phyloP scores from a whole-genome alignment of 2,329 filamentous ascomycete genomes.

The Xylariaceae sp. region DNA sequence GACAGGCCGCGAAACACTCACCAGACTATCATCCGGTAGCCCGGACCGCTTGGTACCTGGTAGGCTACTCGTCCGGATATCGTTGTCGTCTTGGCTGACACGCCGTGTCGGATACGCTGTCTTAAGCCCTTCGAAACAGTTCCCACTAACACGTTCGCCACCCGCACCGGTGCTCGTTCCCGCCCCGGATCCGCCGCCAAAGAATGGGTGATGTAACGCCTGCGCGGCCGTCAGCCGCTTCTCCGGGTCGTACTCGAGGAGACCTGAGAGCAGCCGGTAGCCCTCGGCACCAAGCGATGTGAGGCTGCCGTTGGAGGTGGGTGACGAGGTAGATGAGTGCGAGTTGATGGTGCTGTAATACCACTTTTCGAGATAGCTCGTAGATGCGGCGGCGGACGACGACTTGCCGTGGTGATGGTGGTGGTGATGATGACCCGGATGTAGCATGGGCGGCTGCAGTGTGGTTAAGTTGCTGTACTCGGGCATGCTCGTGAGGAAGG shows the following conservation, averaged over 20 bases:
- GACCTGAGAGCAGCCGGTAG: conserved; percentile 77
- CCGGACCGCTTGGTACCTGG: conserved; percentile 91
- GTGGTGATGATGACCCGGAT: conserved; percentile 46
- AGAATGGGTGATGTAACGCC: conserved; percentile 91
- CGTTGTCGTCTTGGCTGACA: conserved; percentile 93
- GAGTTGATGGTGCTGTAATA: conserved; percentile 74
- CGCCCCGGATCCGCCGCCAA: conserved; percentile 46
- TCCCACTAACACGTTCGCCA: conserved; percentile 73
- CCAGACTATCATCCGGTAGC: conserved; percentile 78
- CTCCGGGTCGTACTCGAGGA: conserved; percentile 92
- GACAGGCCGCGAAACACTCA: conserved; percentile 52
- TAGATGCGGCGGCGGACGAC: conserved; percentile 42
- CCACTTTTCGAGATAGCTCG: conserved; percentile 73
- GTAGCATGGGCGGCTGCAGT: conserved; percentile 56
- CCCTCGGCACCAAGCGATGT: conserved; percentile 75
- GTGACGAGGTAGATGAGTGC: conserved; percentile 53
- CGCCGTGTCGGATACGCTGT: conserved; percentile 87
- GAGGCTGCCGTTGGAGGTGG: conserved; percentile 49
- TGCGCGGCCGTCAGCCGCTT: conserved; percentile 86
- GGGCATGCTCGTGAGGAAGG: conserved; percentile 81
- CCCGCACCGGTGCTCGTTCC: conserved; percentile 3
- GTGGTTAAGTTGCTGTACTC: conserved; percentile 76
- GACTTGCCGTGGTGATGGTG: conserved; percentile 39
- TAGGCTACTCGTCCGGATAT: conserved; percentile 87
- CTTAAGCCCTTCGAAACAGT: conserved; percentile 90